These are phyloP conservation scores for Penicillium antarcticum DNA, from an alignment of 495 filamentous ascomycete species.

Conservation along the genomic window DNA sequence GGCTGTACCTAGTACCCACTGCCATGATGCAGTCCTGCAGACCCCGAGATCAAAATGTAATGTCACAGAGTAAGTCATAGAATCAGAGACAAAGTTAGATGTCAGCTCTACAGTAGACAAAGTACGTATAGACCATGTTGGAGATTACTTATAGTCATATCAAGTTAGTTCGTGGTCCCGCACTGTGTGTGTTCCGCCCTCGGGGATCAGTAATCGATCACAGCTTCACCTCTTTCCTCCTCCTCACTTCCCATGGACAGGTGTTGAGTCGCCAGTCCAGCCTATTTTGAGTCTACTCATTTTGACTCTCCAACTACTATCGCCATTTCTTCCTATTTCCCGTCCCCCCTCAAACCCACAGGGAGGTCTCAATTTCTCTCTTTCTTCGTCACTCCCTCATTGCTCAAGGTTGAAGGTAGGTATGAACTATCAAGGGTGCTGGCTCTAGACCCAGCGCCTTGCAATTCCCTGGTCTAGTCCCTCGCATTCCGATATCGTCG, in stretches of 20 bases:
- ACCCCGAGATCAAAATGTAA: not conserved
- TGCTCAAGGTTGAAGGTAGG: slow-evolving; percentile 32
- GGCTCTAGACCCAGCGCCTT: not conserved
- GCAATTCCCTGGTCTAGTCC: not conserved
- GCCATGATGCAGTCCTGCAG: not conserved
- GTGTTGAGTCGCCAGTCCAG: slow-evolving; percentile 3
- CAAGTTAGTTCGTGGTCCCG: no score
- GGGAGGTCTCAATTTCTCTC: slow-evolving; percentile 11
- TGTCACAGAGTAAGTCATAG: not conserved
- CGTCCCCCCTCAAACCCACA: slow-evolving; percentile 13
- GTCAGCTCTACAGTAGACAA: no score
- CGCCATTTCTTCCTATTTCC: slow-evolving; percentile 2
- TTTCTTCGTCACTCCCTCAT: slow-evolving; percentile 33
- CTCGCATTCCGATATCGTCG: not conserved
- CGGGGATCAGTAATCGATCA: slow-evolving; percentile 7
- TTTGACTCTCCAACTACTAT: slow-evolving; percentile 9
- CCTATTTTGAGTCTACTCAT: slow-evolving; percentile 5
- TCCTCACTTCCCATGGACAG: slow-evolving; percentile 7
- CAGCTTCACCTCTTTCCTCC: slow-evolving; percentile 3
- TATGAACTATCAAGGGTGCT: slow-evolving; percentile 5
- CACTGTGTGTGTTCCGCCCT: slow-evolving; percentile 8
- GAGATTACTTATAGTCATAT: no score
- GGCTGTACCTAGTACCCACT: slow-evolving; percentile 2
- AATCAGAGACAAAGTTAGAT: not conserved
- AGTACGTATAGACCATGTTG: no score